phyloP scores from a whole-genome alignment of 2,329 filamentous ascomycete genomes.

The Penicillium sp. region DNA sequence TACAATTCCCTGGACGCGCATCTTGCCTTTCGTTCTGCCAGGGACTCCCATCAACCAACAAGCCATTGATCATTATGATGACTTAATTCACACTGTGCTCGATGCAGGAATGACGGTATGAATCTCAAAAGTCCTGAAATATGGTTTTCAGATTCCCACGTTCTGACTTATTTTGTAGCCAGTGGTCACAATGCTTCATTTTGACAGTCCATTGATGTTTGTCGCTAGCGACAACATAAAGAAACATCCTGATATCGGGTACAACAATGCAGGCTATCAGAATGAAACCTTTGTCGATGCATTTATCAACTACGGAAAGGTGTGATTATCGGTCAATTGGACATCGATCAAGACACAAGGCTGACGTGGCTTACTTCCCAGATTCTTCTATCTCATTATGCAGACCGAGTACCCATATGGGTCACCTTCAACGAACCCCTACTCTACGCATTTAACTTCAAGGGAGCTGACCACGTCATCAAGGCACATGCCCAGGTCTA shows the following conservation, averaged over 20 bases:
- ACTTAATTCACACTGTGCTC: constrained; percentile 47
- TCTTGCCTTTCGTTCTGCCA: constrained; percentile 49
- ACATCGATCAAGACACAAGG: background rate
- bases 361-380: background rate
- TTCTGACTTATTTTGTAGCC: constrained; percentile 28
- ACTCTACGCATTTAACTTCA: constrained; percentile 45
- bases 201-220: constrained; percentile 31
- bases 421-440: constrained; percentile 45
- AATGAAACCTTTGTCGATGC: constrained; percentile 45
- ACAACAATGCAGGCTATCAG: constrained; percentile 33
- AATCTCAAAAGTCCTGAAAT: too few relatives aligned
- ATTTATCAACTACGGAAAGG: constrained; percentile 40
- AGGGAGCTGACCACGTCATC: constrained; percentile 50
- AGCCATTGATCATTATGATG: constrained; percentile 50
- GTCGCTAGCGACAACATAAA: constrained; percentile 20
- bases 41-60: constrained; percentile 48
- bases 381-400: constrained; percentile 40
- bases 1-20: constrained; percentile 50
- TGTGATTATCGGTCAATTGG: background rate
- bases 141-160: background rate
- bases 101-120: constrained; percentile 39
- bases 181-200: constrained; percentile 43
- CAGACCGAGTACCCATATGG: constrained; percentile 43
- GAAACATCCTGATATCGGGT: constrained; percentile 26
- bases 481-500: constrained; percentile 42